Conservation (phyloP, 2,329 filamentous ascomycete species). For the Fusarium pilosicola region DNA sequence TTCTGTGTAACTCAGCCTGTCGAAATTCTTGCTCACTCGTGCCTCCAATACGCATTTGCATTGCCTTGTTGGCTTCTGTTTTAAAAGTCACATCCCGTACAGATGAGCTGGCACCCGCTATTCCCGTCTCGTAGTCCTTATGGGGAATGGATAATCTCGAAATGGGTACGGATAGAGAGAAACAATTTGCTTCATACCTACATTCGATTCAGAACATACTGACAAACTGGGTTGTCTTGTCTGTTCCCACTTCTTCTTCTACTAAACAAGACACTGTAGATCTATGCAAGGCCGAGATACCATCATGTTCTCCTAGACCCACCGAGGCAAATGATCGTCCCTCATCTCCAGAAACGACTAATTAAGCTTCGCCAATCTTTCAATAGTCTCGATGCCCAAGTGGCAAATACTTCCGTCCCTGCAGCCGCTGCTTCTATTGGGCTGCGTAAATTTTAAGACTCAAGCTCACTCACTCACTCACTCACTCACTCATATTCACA, state of each 20-base stretch:
- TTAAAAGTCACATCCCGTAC: slow-evolving; percentile 8
- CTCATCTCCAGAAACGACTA: slow-evolving; percentile 2
- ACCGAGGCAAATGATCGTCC: slow-evolving; percentile 9
- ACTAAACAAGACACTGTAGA: neutral
- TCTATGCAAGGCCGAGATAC: slow-evolving; percentile 7
- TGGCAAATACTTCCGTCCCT: slow-evolving; percentile 20
- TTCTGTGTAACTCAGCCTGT: slow-evolving; percentile 8
- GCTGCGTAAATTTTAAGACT: neutral
- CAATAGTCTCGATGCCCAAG: slow-evolving; percentile 32
- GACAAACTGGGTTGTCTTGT: neutral
- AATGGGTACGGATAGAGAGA: neutral
- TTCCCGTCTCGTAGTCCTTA: neutral
- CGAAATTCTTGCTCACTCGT: neutral
- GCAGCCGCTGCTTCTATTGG: neutral
- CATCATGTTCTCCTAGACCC: neutral
- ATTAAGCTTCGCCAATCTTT: slow-evolving; percentile 26
- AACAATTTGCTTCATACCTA: neutral
- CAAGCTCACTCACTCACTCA: neutral
- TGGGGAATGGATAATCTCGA: neutral
- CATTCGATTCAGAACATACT: neutral
- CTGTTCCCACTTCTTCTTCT: too few relatives aligned
- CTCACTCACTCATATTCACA: neutral
- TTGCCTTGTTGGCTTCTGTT: slow-evolving; percentile 7
- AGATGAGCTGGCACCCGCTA: slow-evolving; percentile 20
- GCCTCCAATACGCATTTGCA: neutral